Evolutionary conservation across 1,284 basidiomycete species (phyloP).

Genomic region (Papiliotrema terrestris): DNA sequence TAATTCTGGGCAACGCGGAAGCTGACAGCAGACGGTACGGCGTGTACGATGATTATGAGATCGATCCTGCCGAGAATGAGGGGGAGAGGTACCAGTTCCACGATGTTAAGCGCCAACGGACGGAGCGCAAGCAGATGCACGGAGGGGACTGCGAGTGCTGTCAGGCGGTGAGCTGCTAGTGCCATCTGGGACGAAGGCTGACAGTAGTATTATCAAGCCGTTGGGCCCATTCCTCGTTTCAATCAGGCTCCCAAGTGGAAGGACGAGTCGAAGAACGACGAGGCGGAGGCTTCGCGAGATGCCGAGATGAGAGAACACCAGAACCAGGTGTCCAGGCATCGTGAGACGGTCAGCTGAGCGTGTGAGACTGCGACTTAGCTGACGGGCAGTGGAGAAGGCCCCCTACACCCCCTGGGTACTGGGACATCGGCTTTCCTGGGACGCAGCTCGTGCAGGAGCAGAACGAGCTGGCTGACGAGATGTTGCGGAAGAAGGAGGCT

Average conservation of each 20-base stretch:
- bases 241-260: slow-evolving; percentile 67
- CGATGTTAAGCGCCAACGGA: slow-evolving; percentile 67
- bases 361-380: not conserved
- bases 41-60: slow-evolving; percentile 64
- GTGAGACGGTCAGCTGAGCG: slow-evolving; percentile 45
- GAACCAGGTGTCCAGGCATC: slow-evolving; percentile 73
- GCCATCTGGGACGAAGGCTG: not conserved
- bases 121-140: slow-evolving; percentile 63
- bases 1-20: not conserved
- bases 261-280: slow-evolving; percentile 21
- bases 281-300: slow-evolving; percentile 8
- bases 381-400: slow-evolving; percentile 60
- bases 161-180: slow-evolving; percentile 58
- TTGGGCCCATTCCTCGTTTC: slow-evolving; percentile 65
- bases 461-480: slow-evolving; percentile 64
- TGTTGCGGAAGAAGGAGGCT: slow-evolving; percentile 57
- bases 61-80: slow-evolving; percentile 63
- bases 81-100: slow-evolving; percentile 68
- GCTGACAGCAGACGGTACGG: slow-evolving; percentile 41
- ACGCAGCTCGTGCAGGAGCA: slow-evolving; percentile 74
- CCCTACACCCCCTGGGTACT: slow-evolving; percentile 74
- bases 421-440: slow-evolving; percentile 76
- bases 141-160: slow-evolving; percentile 82
- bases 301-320: slow-evolving; percentile 58
- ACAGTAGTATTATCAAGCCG: slow-evolving; percentile 69